These are phyloP conservation scores for Leucocoprinus leucothites DNA, from an alignment of 768 basidiomycete genomes.

Conservation along the genomic window DNA sequence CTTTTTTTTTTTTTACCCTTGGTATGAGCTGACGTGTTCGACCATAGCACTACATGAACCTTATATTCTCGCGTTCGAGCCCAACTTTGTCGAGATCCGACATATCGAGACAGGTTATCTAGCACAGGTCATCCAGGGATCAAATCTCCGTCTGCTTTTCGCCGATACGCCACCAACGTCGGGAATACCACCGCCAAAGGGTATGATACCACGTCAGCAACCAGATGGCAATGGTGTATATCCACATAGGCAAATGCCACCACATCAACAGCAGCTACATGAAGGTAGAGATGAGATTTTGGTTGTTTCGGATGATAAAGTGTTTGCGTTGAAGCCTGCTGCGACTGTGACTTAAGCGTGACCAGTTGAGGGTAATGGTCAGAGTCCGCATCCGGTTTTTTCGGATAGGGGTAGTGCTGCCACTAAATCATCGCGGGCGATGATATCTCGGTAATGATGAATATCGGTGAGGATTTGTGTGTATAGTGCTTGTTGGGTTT, in stretches of 20 bases:
- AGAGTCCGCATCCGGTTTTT: slow-evolving; percentile 27
- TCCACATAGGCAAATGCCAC: too few species aligned
- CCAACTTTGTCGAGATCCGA: slow-evolving; percentile 93
- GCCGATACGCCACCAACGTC: slow-evolving; percentile 91
- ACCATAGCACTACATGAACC: slow-evolving; percentile 97
- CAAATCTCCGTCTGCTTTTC: slow-evolving; percentile 86
- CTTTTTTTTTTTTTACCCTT: slow-evolving; percentile 8
- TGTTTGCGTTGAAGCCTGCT: slow-evolving; percentile 63
- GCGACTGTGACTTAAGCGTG: slow-evolving; percentile 8
- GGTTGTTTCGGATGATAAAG: slow-evolving; percentile 86
- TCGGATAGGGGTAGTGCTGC: slow-evolving; percentile 30
- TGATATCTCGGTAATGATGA: slow-evolving; percentile 32
- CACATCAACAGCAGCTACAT: slow-evolving; percentile 36
- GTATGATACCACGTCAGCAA: slow-evolving; percentile 22
- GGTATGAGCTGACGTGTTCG: too few species aligned
- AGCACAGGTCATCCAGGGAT: slow-evolving; percentile 93
- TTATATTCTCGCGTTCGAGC: slow-evolving; percentile 95
- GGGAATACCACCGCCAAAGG: slow-evolving; percentile 79
- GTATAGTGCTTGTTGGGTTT: background rate
- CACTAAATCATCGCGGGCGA: slow-evolving; percentile 33
- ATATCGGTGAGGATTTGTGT: background rate
- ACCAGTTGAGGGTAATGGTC: background rate
- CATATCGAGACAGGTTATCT: slow-evolving; percentile 91
- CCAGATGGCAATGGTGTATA: background rate
- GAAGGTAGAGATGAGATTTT: slow-evolving; percentile 80